Evolutionary conservation across 2,329 filamentous ascomycete genomes (phyloP).

Genomic region (Chrysosporium keratinophilum): DNA sequence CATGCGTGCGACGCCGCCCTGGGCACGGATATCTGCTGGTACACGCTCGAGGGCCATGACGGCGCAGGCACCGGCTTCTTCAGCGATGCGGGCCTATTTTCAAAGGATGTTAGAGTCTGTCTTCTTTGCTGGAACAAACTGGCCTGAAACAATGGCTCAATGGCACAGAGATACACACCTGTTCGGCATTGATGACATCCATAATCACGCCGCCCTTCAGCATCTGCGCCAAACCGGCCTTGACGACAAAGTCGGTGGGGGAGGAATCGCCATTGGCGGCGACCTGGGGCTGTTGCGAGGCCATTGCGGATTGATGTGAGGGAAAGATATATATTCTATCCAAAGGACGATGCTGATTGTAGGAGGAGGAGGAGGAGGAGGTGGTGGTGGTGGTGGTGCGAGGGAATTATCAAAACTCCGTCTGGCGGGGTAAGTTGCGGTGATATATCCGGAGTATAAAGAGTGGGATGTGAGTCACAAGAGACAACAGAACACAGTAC

Average conservation of each 20-base stretch:
- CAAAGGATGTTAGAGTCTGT: not conserved
- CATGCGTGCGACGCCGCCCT: slow-evolving; percentile 95
- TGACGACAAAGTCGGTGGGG: slow-evolving; percentile 65
- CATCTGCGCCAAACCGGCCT: slow-evolving; percentile 94
- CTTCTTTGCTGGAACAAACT: not conserved
- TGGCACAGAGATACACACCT: slow-evolving; percentile 38
- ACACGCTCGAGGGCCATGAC: slow-evolving; percentile 99
- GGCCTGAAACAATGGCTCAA: too few species aligned
- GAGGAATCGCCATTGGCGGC: slow-evolving; percentile 38
- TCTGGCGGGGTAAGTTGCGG: too few species aligned
- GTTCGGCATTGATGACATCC: slow-evolving; percentile 90
- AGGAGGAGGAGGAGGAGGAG: too few species aligned
- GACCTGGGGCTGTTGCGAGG: slow-evolving; percentile 25
- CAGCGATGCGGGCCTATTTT: slow-evolving; percentile 75
- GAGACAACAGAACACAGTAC: too few species aligned
- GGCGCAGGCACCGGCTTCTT: slow-evolving; percentile 88
- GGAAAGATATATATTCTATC: not conserved
- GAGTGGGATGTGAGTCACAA: too few species aligned
- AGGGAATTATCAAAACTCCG: too few species aligned
- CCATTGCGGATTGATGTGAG: slow-evolving; percentile 24
- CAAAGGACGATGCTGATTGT: not conserved
- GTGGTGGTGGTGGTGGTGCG: not conserved
- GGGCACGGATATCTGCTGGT: slow-evolving; percentile 82
- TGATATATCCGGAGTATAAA: too few species aligned
- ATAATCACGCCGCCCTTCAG: slow-evolving; percentile 98